phyloP scores from a whole-genome alignment of 345 rosid species.

The Euphorbia pulcherrima region DNA sequence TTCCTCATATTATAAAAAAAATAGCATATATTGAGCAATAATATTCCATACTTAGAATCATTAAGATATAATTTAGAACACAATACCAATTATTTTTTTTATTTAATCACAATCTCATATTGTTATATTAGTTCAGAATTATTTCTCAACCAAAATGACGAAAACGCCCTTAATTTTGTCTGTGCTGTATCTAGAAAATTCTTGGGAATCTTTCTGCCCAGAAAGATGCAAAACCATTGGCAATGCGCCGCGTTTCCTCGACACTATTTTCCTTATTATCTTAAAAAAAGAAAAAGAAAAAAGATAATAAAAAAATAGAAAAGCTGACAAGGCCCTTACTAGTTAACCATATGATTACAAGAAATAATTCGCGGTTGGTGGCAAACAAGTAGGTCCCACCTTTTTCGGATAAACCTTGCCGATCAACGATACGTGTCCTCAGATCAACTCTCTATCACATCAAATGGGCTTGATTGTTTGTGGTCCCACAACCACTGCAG shows the following conservation, averaged over 20 bases:
- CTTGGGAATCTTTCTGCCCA: not conserved
- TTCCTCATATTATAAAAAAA: too few relatives aligned
- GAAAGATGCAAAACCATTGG: constrained; percentile 24
- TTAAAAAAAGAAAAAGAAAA: too few relatives aligned
- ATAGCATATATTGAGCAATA: too few relatives aligned
- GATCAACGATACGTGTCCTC: constrained; percentile 14
- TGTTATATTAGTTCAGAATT: not conserved
- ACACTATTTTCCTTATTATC: not conserved
- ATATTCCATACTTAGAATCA: too few relatives aligned
- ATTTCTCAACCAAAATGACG: constrained; percentile 1
- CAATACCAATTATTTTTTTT: too few relatives aligned
- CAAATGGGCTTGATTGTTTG: not conserved
- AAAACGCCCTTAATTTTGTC: constrained; percentile 3
- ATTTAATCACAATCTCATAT: too few relatives aligned
- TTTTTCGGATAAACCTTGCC: constrained; percentile 15
- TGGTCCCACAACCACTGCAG: not conserved
- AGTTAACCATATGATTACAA: not conserved
- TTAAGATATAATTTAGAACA: too few relatives aligned
- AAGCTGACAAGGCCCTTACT: not conserved
- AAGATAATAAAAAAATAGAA: not conserved
- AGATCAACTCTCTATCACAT: not conserved
- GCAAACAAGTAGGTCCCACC: constrained; percentile 24
- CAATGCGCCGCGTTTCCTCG: constrained; percentile 43
- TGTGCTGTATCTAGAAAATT: too few relatives aligned
- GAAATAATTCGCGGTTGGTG: constrained; percentile 4